Percentiles rank a stretch among this genome's conserved stretches.
phyloP scores from a whole-genome alignment of 208 protist species.

The Leishmania tropica region DNA sequence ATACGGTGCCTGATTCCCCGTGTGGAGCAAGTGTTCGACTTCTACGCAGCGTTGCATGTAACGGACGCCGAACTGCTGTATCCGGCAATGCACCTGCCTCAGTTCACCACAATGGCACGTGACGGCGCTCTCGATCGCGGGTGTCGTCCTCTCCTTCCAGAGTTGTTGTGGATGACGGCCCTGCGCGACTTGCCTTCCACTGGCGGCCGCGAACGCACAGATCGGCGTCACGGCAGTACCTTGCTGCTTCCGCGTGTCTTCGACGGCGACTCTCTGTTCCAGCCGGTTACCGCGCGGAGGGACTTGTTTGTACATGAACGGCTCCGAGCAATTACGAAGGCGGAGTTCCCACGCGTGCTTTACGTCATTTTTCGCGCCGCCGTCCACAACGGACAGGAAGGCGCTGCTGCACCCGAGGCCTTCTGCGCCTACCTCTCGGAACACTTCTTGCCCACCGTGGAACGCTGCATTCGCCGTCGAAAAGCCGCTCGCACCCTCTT shows the following conservation, averaged over 20 bases:
- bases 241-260: conserved; percentile 15
- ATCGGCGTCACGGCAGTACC: conserved; percentile 9
- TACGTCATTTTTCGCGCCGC: conserved; percentile 9
- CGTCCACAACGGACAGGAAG: not conserved
- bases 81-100: conserved; percentile 45
- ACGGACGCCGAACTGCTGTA: conserved; percentile 33
- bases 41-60: conserved; percentile 45
- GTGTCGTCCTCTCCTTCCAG: conserved; percentile 36
- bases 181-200: conserved; percentile 35
- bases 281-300: not conserved
- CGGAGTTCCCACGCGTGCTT: conserved; percentile 21
- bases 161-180: conserved; percentile 71
- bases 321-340: conserved; percentile 7
- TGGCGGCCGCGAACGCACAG: not conserved
- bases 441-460: conserved; percentile 27
- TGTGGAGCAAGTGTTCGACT: conserved; percentile 52
- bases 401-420: not conserved
- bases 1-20: conserved; percentile 27
- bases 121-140: conserved; percentile 41
- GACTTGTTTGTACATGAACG: conserved; percentile 43
- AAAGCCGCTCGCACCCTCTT: not conserved
- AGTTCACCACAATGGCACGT: conserved; percentile 57
- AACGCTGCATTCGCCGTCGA: conserved; percentile 13
- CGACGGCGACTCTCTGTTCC: not conserved
- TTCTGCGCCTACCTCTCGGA: conserved; percentile 22